Evolutionary conservation across 1,284 basidiomycete species (phyloP), one percentile per base, ranked within the genome.

Genomic region (Phellopilus nigrolimitatus): DNA sequence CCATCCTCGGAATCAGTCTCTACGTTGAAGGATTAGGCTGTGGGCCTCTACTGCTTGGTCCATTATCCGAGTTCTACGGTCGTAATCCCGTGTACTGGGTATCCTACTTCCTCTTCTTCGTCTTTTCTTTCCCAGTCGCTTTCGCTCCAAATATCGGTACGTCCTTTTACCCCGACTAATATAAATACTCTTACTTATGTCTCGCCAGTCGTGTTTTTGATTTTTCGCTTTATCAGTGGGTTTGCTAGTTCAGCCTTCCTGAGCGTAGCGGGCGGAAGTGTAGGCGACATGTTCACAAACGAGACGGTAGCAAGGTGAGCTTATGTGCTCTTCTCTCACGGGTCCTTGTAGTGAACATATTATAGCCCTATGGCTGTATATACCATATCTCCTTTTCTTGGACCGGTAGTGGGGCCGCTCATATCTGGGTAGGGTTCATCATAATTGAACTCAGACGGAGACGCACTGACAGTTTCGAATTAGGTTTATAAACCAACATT

Each of bases 221-320:
- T 84, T 8, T 88, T 88, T 59, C 79, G 87, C 3, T 88, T 87
- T 62, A 58, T 88, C 17, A 78, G 78, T 2, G 90, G 89, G 0
- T 76, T 86, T 47, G 79, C 74, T 53, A 78, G 88, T 0, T 71
- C 84, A 0, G 82, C 88, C 0, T 93, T 93, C 65, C 68, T 93
- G 19, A 84, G 79, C 51, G 89, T 93, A 1, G 82, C 85, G 0
- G 91, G 91, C 0, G 90, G 90, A 2, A 84, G 80, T 43, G 78
- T 92, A 15, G 81, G 81, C 17, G 91, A 92, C 63, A 63, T 91
- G 51, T 92, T 90, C 60, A 64, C 69, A 0, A 80, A 87, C 56
- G 61, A 66, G 0, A 70, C 76, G 13, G 81, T 91, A 7, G 84
- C 79, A 44, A 82, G 73, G 80, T 88, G 60, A 57, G 82, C 71